Evolutionary conservation across 1,284 basidiomycete species (phyloP).

Genomic region (Microbotryomycetes sp.): DNA sequence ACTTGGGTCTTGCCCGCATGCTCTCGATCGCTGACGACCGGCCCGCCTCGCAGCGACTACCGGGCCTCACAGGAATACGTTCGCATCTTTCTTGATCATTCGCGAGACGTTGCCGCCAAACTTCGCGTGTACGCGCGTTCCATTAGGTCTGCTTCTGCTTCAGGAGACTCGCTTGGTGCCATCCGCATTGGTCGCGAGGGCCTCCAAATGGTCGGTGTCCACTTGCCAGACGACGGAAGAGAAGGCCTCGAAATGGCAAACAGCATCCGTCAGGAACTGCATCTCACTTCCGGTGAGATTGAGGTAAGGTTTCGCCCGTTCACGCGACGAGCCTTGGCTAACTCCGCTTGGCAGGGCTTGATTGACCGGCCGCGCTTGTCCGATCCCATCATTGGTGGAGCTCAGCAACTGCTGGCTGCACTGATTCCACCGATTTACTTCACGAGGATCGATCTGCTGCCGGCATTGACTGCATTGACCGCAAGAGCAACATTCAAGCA

Average conservation of each 20-base stretch:
- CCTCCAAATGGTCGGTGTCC: conserved; percentile 12
- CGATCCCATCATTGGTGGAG: conserved; percentile 12
- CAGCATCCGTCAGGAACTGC: not conserved
- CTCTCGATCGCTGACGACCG: not conserved
- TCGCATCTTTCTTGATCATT: conserved; percentile 16
- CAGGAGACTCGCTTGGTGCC: conserved; percentile 14
- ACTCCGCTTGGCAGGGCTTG: not conserved
- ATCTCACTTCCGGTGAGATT: not conserved
- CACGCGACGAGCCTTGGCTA: not conserved
- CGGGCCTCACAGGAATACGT: conserved; percentile 23
- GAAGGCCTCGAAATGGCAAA: conserved; percentile 1
- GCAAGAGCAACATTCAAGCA: conserved; percentile 6
- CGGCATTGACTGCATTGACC: conserved; percentile 18
- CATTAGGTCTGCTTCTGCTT: conserved; percentile 20
- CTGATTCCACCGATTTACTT: conserved; percentile 31
- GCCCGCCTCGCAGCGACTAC: conserved; percentile 14
- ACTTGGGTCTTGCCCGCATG: too few relatives aligned
- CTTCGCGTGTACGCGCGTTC: conserved; percentile 56
- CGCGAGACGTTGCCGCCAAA: conserved; percentile 62
- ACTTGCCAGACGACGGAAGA: conserved; percentile 5
- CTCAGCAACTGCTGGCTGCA: conserved; percentile 15
- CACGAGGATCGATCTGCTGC: conserved; percentile 25
- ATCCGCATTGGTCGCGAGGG: conserved; percentile 22
- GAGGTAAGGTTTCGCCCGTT: not conserved
- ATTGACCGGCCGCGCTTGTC: not conserved